Evolutionary conservation across 2,329 filamentous ascomycete genomes (phyloP), one percentile per base, ranked within the genome.

Genomic region (Endothia cerciana): DNA sequence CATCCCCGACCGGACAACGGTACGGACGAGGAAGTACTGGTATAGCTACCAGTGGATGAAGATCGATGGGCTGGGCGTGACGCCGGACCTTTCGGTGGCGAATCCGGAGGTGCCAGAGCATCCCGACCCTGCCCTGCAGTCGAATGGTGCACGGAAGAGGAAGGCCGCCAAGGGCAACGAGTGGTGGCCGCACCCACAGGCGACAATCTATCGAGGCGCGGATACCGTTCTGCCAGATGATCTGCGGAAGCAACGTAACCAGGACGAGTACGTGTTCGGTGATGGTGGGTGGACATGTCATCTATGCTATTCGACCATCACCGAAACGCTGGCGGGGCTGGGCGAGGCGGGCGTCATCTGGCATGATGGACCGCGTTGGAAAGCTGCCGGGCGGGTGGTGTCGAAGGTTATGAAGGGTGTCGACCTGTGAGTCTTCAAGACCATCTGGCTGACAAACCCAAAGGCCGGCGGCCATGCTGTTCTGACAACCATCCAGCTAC

Each of bases 231-330:
- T 74, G 2, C 81, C 81, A 0, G 75, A 76, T 36, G 72, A 79
- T 65, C 72, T 83, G 22, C 75, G 81, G 4, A 73, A 73, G 70
- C 40, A 67, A 15, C 45, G 62, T 7, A 19, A 10, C 40, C 58
- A 64, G 64, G 70, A 77, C 19, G 73, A 77, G 28, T 70, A 72
- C 3, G 73, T 78, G 43, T 63, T 82, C 17, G 77, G 72, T 68
- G 75, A 81, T 67, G 78, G 78, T 0, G 79, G 75, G 3, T 83
- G 81, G 81, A 80, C 82, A 69, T 83, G 81, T 71, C 79, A 76
- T 41, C 77, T 74, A 36, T 83, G 81, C 70, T 80, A 82, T 65
- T 70, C 74, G 5, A 81, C 75, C 5, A 70, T 83, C 11, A 71
- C 74, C 6, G 77, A 82, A 22, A 66, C 45, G 65, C 75, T 82